A percentile compares a stretch with the other conserved stretches of the same genome.
Conservation (phyloP, 2,329 filamentous ascomycete genomes). For the Diplodia corticola region DNA sequence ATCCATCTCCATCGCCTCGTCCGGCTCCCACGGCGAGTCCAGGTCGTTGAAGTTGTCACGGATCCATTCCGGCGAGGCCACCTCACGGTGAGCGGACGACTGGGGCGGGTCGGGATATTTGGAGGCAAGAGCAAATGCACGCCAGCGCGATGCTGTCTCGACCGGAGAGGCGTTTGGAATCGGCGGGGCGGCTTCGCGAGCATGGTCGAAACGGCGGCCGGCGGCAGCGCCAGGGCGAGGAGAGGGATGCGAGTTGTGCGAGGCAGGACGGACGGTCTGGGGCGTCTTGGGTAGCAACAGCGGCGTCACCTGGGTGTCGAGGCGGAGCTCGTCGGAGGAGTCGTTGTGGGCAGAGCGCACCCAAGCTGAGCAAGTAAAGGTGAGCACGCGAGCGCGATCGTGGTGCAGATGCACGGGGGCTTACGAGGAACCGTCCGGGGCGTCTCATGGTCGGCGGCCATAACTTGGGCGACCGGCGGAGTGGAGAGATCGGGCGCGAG, state of each 20-base stretch:
- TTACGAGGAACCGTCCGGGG: conserved; percentile 20
- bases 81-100: conserved; percentile 39
- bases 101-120: conserved; percentile 31
- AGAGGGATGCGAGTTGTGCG: conserved; percentile 41
- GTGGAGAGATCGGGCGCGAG: conserved; percentile 2
- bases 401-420: conserved; percentile 1
- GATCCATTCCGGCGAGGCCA: conserved; percentile 49
- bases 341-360: conserved; percentile 41
- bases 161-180: conserved; percentile 37
- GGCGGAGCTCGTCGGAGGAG: conserved; percentile 13
- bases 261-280: conserved; percentile 36
- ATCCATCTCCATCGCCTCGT: conserved; percentile 52
- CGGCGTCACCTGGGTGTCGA: conserved; percentile 12
- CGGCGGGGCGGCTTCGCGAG: conserved; percentile 39
- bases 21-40: conserved; percentile 54
- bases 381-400: not conserved
- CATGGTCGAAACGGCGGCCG: conserved; percentile 43
- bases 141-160: conserved; percentile 42
- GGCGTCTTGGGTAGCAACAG: conserved; percentile 30
- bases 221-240: conserved; percentile 40
- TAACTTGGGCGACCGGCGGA: not conserved
- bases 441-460: conserved; percentile 12
- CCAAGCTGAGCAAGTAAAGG: conserved; percentile 32
- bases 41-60: conserved; percentile 51
- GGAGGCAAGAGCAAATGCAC: conserved; percentile 38